Percentiles rank a stretch among this genome's conserved stretches.
Evolutionary conservation across 2,329 filamentous ascomycete genomes (phyloP).

Genomic region (Corinectria fuckeliana): DNA sequence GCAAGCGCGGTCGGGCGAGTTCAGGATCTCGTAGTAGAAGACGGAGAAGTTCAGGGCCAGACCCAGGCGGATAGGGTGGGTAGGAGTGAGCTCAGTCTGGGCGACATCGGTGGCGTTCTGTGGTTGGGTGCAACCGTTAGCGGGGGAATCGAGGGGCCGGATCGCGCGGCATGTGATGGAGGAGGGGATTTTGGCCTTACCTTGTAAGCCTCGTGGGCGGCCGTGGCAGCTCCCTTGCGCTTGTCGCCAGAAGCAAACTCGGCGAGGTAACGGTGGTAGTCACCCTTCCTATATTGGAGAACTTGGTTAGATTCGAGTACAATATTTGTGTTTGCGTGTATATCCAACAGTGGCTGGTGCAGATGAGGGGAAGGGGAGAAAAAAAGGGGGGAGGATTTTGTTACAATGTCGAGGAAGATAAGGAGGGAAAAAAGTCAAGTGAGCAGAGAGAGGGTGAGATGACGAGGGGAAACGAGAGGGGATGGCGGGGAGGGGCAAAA

Average conservation of each 20-base stretch:
- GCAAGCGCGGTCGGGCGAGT: conserved; percentile 96
- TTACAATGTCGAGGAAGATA: conserved; percentile 23
- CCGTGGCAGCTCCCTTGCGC: conserved; percentile 86
- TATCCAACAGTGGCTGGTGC: background rate
- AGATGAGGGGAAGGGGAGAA: conserved; percentile 10
- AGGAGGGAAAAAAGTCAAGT: background rate
- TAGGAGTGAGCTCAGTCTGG: conserved; percentile 95
- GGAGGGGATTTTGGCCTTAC: conserved; percentile 59
- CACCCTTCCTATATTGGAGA: conserved; percentile 77
- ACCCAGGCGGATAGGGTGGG: conserved; percentile 96
- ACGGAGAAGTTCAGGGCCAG: conserved; percentile 99
- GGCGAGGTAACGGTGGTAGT: conserved; percentile 94
- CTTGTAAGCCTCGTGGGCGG: conserved; percentile 97
- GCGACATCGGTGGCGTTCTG: conserved; percentile 97
- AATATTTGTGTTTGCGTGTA: background rate
- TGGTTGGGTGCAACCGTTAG: conserved; percentile 26
- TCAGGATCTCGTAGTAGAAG: conserved; percentile 99
- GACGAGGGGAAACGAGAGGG: conserved; percentile 28
- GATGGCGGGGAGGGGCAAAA: conserved; percentile 23
- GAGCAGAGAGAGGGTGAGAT: background rate
- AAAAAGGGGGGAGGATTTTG: conserved; percentile 13
- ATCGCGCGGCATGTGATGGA: conserved; percentile 37
- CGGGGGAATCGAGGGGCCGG: conserved; percentile 28
- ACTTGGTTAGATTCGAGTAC: conserved; percentile 7
- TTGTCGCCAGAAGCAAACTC: conserved; percentile 94